Evolutionary conservation across 257 asterid species (phyloP), one percentile per base, ranked within the genome.

Genomic region (Ocimum tenuiflorum): DNA sequence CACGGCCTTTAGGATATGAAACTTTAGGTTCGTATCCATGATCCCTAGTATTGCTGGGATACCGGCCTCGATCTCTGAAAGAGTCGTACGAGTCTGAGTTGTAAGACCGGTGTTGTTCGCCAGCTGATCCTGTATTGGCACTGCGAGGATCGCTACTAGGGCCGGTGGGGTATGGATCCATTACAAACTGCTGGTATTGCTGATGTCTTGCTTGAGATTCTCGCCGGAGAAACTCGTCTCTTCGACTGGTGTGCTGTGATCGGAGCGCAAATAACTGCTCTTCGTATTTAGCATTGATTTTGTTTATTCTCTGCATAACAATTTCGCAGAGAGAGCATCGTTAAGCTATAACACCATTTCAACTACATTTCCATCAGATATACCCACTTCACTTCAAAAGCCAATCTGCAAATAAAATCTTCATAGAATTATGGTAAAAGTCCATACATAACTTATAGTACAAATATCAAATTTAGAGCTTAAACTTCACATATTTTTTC

Each of bases 131-230:
- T 19, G 80, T 57, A 31, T 46, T 73, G 67, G 20, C 73, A n/a
- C n/a, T n/a, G n/a, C n/a, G n/a, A n/a, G n/a, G n/a, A n/a, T n/a
- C n/a, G n/a, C n/a, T n/a, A n/a, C n/a, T n/a, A n/a, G n/a, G n/a
- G n/a, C 79, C 69, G 43, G 73, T 68, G 45, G 87, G 85, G 73
- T 81, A 78, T 50, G 74, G 81, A 33, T 80, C 88, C 66, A 67
- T 60, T 12, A 80, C 73, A 55, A 82, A 75, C 77, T 81, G 88
- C 76, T 86, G 86, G 76, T 82, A 85, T 31, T 78, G 88, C 70
- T 81, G 89, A 33, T 74, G 81, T 74, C 94, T 84, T 41, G 82
- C 78, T 36, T 81, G 91, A 54, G 89, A 88, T 80, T 88, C 94
- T 69, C 79, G 78, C 18, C 79, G 72, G 13, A 86, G 85, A 69